Conservation (phyloP, 176 grass and related monocot species). For the Canna indica region DNA sequence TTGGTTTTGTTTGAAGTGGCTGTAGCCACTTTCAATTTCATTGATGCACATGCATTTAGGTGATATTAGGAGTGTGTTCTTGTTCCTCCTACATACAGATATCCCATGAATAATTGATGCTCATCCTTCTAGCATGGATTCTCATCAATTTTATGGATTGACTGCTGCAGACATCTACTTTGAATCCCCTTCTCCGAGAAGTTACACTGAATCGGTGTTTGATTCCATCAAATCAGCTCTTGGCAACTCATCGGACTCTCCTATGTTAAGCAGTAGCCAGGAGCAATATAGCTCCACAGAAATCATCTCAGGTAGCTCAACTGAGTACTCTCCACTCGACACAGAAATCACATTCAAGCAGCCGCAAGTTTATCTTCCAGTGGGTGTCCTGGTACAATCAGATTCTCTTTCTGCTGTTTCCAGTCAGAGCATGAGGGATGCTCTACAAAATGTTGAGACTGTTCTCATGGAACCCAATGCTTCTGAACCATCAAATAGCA, state of each 20-base stretch:
- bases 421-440: slow-evolving; percentile 67
- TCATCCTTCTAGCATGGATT: slow-evolving; percentile 68
- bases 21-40: neutral
- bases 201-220: slow-evolving; percentile 27
- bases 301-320: slow-evolving; percentile 38
- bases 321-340: slow-evolving; percentile 53
- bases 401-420: slow-evolving; percentile 45
- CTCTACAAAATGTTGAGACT: slow-evolving; percentile 66
- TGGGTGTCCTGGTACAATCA: slow-evolving; percentile 36
- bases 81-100: slow-evolving; percentile 21
- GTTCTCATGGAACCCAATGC: slow-evolving; percentile 86
- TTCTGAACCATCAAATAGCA: slow-evolving; percentile 39
- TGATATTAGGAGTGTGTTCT: neutral
- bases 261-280: slow-evolving; percentile 45
- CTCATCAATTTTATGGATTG: slow-evolving; percentile 56
- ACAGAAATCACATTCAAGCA: slow-evolving; percentile 51
- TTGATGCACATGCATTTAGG: neutral
- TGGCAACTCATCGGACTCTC: slow-evolving; percentile 24
- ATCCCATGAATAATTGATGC: slow-evolving; percentile 50
- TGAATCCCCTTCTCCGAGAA: slow-evolving; percentile 33
- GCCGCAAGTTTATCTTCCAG: slow-evolving; percentile 24
- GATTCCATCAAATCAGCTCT: slow-evolving; percentile 43
- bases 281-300: slow-evolving; percentile 60
- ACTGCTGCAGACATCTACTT: slow-evolving; percentile 31
- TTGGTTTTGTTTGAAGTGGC: neutral